Conservation (phyloP, 1,284 basidiomycete genomes). For the Leucoagaricus sp. region DNA sequence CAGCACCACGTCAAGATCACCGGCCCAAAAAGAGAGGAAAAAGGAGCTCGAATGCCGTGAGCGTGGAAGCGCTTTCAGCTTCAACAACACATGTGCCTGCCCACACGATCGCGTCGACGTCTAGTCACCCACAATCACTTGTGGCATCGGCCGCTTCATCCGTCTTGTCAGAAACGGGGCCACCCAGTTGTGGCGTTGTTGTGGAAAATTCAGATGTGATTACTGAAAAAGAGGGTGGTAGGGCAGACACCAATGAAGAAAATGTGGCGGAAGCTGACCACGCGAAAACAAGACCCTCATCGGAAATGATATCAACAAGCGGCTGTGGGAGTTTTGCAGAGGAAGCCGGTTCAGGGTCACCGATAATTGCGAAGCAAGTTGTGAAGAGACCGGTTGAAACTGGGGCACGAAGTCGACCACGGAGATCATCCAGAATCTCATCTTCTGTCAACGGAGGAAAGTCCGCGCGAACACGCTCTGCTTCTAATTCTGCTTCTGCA, state of each 20-base stretch:
- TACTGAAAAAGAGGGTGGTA: constrained; percentile 11
- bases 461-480: constrained; percentile 3
- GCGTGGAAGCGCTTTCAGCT: not conserved
- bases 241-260: constrained; percentile 4
- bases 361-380: constrained; percentile 3
- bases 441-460: constrained; percentile 11
- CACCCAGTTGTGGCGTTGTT: not conserved
- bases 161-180: not conserved
- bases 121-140: not conserved
- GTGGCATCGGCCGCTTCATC: not conserved
- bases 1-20: constrained; percentile 19
- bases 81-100: not conserved
- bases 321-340: not conserved
- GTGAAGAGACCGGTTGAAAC: constrained; percentile 2
- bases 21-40: constrained; percentile 29
- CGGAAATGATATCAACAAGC: constrained; percentile 8
- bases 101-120: not conserved
- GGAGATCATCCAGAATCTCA: constrained; percentile 2
- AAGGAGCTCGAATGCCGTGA: constrained; percentile 19
- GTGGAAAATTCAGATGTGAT: not conserved
- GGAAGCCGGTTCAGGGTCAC: not conserved
- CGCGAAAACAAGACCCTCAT: not conserved
- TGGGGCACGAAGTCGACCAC: constrained; percentile 10
- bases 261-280: constrained; percentile 3
- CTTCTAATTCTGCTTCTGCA: constrained; percentile 8